Base-by-base conservation (phyloP, 805 yeast genomes). In the Spencermartinsiella europaea region DNA sequence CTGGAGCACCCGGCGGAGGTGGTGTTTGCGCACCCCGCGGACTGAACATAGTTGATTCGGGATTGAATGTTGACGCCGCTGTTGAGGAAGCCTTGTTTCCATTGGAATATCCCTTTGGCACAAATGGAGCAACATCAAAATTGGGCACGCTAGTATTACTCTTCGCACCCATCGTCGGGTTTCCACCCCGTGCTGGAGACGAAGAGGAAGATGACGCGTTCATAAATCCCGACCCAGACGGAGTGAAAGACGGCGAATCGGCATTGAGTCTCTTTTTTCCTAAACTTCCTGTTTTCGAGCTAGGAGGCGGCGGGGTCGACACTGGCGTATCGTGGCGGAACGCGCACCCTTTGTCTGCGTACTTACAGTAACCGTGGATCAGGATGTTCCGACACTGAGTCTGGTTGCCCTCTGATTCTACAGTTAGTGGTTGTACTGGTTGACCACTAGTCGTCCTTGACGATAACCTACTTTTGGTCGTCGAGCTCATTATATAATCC, bases 331-430 rank as follows among this genome's bases (percentile, higher is more conserved):
- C 83, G 62, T 86, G 95, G 42, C 78, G 80, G 61, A 86, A 88
- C 2, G 82, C 83, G 61, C 96, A 88, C 8, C 95, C 95, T 58
- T 86, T 87, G 55, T 84, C 83, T 57, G 85, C 89, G 67, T 77
- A 87, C 63, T 86, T 86, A 70, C 96, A 88, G 58, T 76, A 86
- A 2, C 96, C 96, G 68, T 87, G 88, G 28, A 86, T 85, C 40
- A 83, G 78, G 46, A 87, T 81, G 58, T 88, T 88, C 62, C 89
- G 76, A 67, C 96, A 88, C 46, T 84, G 89, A 22, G 87, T 51
- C 49, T 53, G 54, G 35, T 44, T 51, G 34, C 22, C 31, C 33
- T 38, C 42, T 12, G 31, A 25, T 25, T 25, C 31, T 25, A 25
- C 12, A 25, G 31, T 25, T 25, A 25, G 31, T 12, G 31, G 12